Evolutionary conservation across 768 basidiomycete genomes (phyloP), one percentile per base, ranked within the genome.

Genomic region (Pisolithus sp.): DNA sequence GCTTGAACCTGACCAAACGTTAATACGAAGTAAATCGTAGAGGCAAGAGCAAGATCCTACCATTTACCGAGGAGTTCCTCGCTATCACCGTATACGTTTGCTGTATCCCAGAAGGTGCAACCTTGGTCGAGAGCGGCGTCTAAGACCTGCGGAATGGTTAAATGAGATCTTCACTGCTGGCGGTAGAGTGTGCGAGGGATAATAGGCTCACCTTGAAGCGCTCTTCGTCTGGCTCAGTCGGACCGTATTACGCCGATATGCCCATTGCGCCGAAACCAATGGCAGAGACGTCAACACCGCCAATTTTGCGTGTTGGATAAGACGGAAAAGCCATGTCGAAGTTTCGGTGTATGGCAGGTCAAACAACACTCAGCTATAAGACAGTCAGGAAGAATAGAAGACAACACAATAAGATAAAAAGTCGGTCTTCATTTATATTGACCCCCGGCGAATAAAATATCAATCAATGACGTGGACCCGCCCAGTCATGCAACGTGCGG

Each of bases 191-290:
- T 10, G 26, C 34, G 13, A 9, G 13, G 13, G 2, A 15, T 7
- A 8, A 15, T 12, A 21, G 13, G 37, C 61, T 24, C 46, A 81
- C 81, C 75, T 79, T 77, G 57, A 85, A 74, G 2, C 81, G 71
- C 48, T 83, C 80, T 55, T 85, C 80, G 52, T 86, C 82, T 4
- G 71, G 53, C 13, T 67, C 67, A 0, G 62, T 59, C 2, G 60
- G 51, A n/a, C 82, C 81, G 50, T 81, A 82, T 40, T 61, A 69
- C 1, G 66, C 70, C 13, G 76, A 75, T 10, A 83, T 58, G 6
- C 79, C 81, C 83, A 84, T 84, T 7, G 74, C 67, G 5, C 84
- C 84, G 52, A 78, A 82, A 2, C 83, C 82, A 10, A 86, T 72
- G 20, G 76, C 76, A 7, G 74, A 68, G n/a, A 81, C 75, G 12